Percentiles rank a stretch among this genome's conserved stretches.
phyloP scores from a whole-genome alignment of 768 basidiomycete species.

The Daedaleopsis sinensis region DNA sequence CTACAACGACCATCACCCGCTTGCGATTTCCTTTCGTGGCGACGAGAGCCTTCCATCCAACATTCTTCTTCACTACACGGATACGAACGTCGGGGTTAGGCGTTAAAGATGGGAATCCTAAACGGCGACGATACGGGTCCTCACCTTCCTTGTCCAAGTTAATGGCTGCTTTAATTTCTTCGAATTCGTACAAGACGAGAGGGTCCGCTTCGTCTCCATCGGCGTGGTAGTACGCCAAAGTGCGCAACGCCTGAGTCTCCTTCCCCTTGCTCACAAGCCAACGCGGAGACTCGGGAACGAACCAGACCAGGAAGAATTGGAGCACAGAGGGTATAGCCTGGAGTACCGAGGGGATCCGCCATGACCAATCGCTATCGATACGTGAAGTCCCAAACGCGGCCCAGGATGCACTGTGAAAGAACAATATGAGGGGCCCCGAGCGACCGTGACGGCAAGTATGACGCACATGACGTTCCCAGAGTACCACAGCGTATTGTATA shows the following conservation, averaged over 20 bases:
- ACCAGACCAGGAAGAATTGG: constrained; percentile 67
- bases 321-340: constrained; percentile 72
- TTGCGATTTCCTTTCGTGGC: constrained; percentile 69
- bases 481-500: constrained; percentile 88
- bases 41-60: constrained; percentile 74
- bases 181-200: constrained; percentile 72
- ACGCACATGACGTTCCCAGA: constrained; percentile 76
- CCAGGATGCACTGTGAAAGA: constrained; percentile 63
- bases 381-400: constrained; percentile 80
- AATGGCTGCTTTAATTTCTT: constrained; percentile 81
- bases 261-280: constrained; percentile 79
- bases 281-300: constrained; percentile 84
- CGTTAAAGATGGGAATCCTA: too few species aligned
- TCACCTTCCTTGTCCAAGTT: constrained; percentile 58
- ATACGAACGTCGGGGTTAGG: constrained; percentile 42
- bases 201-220: constrained; percentile 72
- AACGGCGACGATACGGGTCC: not conserved
- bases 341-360: constrained; percentile 79
- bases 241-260: constrained; percentile 64
- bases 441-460: too few species aligned
- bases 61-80: constrained; percentile 39
- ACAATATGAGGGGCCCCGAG: not conserved
- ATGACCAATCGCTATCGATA: constrained; percentile 69
- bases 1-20: constrained; percentile 77
- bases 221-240: constrained; percentile 83